A percentile compares a stretch with the other conserved stretches of the same genome.
Conservation (phyloP, 2,329 filamentous ascomycete genomes). For the Verticillium albo-atrum region DNA sequence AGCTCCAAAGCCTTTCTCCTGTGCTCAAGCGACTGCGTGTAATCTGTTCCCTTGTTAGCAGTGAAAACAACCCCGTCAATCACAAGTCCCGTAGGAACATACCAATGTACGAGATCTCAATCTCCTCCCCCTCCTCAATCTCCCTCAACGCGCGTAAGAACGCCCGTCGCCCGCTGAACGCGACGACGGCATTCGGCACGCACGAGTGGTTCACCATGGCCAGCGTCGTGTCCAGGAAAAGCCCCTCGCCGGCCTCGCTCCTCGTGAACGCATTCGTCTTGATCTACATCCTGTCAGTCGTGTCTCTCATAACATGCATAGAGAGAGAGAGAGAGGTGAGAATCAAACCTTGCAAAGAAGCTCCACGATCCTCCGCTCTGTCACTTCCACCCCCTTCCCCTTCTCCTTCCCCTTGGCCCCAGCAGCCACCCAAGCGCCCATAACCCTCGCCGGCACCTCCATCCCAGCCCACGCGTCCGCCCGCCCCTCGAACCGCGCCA, state of each 20-base stretch:
- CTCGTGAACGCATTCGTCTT: conserved; percentile 60
- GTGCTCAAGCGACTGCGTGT: conserved; percentile 36
- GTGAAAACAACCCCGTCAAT: background rate
- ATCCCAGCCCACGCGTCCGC: conserved; percentile 41
- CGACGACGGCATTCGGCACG: conserved; percentile 53
- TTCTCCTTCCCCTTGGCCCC: background rate
- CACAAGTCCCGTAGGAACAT: conserved; percentile 13
- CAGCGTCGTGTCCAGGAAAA: conserved; percentile 51
- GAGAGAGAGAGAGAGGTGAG: background rate
- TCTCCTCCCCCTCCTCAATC: conserved; percentile 49
- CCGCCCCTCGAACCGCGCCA: conserved; percentile 28
- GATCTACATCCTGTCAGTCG: conserved; percentile 35
- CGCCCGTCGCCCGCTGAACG: conserved; percentile 47
- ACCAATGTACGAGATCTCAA: conserved; percentile 61
- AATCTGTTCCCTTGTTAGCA: conserved; percentile 32
- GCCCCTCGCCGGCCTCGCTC: conserved; percentile 46
- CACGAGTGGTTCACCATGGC: conserved; percentile 62
- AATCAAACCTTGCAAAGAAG: conserved; percentile 49
- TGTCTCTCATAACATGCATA: background rate
- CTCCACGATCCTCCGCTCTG: conserved; percentile 35
- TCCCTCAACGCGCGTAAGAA: conserved; percentile 43
- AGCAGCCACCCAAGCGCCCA: conserved; percentile 2
- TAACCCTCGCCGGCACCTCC: conserved; percentile 34
- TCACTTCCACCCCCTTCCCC: conserved; percentile 21
- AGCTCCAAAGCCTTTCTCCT: conserved; percentile 37